These are phyloP conservation scores for Hypoxylon sp. DNA, from an alignment of 2,329 filamentous ascomycete species.

Conservation along the genomic window DNA sequence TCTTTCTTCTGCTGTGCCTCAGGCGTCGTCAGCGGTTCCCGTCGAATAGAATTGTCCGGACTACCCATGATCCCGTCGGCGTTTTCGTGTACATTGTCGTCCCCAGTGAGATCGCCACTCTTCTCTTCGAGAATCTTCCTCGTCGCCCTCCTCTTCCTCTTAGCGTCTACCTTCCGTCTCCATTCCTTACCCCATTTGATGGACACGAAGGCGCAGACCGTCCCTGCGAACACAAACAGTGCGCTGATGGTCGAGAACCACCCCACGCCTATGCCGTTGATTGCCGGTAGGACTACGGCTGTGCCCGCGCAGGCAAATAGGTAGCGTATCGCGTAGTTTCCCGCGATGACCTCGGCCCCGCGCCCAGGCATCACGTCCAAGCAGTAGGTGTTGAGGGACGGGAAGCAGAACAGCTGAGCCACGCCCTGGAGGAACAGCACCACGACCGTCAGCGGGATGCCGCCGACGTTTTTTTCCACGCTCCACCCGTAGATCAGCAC, in stretches of 20 bases:
- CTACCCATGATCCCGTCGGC: constrained; percentile 13
- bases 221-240: constrained; percentile 57
- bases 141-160: constrained; percentile 45
- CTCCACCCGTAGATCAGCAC: constrained; percentile 75
- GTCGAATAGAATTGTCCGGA: constrained; percentile 12
- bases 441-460: constrained; percentile 74
- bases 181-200: constrained; percentile 60
- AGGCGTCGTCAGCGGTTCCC: constrained; percentile 35
- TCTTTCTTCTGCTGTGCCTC: constrained; percentile 33
- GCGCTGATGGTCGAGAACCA: constrained; percentile 79
- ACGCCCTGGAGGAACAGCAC: constrained; percentile 83
- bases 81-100: constrained; percentile 21
- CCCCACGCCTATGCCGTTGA: constrained; percentile 82
- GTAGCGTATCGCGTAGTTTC: constrained; percentile 85
- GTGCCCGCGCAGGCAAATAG: constrained; percentile 79
- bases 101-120: constrained; percentile 16
- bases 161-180: constrained; percentile 57
- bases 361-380: constrained; percentile 83
- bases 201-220: constrained; percentile 57
- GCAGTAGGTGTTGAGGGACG: constrained; percentile 83
- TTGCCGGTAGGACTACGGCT: constrained; percentile 79
- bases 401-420: constrained; percentile 82
- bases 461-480: constrained; percentile 65
- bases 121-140: constrained; percentile 42
- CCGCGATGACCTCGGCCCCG: constrained; percentile 81